phyloP scores from a whole-genome alignment of 176 grass and related monocot genomes.

The Triticum urartu region DNA sequence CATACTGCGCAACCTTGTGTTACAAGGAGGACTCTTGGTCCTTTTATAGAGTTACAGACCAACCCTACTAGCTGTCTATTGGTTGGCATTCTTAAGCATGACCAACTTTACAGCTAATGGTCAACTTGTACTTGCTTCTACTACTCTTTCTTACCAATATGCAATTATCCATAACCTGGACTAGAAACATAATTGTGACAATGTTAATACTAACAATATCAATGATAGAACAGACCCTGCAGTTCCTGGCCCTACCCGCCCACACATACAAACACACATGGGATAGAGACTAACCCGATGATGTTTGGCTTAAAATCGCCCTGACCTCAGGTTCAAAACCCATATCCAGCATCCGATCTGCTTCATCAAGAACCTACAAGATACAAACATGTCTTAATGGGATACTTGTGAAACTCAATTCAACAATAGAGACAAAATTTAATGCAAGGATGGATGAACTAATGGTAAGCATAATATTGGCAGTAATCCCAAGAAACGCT shows the following conservation, averaged over 20 bases:
- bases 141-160: not conserved
- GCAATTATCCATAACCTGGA: not conserved
- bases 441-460: conserved; percentile 15
- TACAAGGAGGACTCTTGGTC: not conserved
- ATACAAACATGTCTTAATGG: conserved; percentile 16
- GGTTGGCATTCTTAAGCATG: not conserved
- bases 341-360: conserved; percentile 98
- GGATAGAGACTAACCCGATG: conserved; percentile 56
- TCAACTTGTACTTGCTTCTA: not conserved
- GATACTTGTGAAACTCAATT: not conserved
- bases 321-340: conserved; percentile 99
- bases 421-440: not conserved
- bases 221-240: not conserved
- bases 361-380: conserved; percentile 96
- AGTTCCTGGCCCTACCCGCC: not conserved
- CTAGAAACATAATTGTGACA: not conserved
- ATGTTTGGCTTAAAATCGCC: conserved; percentile 90
- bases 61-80: not conserved
- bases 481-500: not conserved
- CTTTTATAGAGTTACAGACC: not conserved
- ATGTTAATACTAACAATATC: not conserved
- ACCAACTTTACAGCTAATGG: not conserved
- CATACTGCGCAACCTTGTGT: not conserved
- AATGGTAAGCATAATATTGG: conserved; percentile 2
- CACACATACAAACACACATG: not conserved